Base-by-base conservation (phyloP, 202 grass and related monocot species). In the Saccharum hybrid region DNA sequence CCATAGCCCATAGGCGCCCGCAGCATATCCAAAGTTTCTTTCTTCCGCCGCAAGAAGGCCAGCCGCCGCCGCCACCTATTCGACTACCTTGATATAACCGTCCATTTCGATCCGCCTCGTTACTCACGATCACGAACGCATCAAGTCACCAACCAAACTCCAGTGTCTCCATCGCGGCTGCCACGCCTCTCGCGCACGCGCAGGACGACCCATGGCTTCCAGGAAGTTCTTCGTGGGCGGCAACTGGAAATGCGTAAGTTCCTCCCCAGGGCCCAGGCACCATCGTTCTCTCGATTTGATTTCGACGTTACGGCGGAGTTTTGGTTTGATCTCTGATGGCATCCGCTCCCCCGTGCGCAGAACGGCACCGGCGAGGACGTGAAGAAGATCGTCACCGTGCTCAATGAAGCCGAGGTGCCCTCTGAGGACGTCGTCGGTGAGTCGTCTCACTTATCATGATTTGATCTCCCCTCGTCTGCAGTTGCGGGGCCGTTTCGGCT, bases 141-240 rank as follows among this genome's bases (percentile, higher is more conserved):
- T 41, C 15, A 26, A n/a, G 5, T 6, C 4, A n/a, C 56, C 36
- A 40, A 14, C 38, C 43, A 10, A 42, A 76, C 36, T 51, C 38
- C 60, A 26, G 14, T 57, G 73, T 22, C 14, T 61, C 68, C 78
- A 40, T 45, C 77, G 61, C 65, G 3, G 30, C 56, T 42, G 66
- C 72, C 49, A 30, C 76, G 62, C 51, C 33, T 79, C 63, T 21
- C n/a, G 1, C 6, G 2, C n/a, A 31, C 70, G 23, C 48, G n/a
- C 70, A 49, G 23, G 31, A 28, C 62, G 30, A 49, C 62, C 51
- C n/a, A 90, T 92, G 82, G 80, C 85, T 31, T 26, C 80, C 42
- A 87, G 86, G 67, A 96, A 92, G 81, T 93, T 96, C 78, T 91
- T 96, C 81, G 86, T 96, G 23, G 93, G 93, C 30, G 93, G 93